Evolutionary conservation across 1,284 basidiomycete genomes (phyloP).

Genomic region (Tilletiopsis washingtonensis): DNA sequence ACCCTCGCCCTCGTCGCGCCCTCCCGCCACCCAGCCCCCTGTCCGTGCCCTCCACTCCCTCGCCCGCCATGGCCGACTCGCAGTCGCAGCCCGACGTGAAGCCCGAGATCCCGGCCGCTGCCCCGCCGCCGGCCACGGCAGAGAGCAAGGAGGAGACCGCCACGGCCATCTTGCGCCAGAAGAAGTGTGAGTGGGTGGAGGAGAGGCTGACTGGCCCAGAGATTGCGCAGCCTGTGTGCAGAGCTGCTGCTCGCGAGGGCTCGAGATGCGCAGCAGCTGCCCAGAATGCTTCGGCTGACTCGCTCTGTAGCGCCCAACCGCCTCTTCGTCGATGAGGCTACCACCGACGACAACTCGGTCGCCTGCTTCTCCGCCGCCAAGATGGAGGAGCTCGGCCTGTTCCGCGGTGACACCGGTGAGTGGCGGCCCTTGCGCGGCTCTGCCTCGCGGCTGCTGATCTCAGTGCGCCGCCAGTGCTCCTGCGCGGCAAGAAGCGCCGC

Average conservation of each 20-base stretch:
- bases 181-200: slow-evolving; percentile 37
- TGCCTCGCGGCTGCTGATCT: not conserved
- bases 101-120: no score
- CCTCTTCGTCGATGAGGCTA: slow-evolving; percentile 47
- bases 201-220: no score
- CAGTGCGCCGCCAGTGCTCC: slow-evolving; percentile 12
- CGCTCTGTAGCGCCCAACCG: slow-evolving; percentile 31
- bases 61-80: slow-evolving; percentile 22
- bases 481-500: slow-evolving; percentile 77
- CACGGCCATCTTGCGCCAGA: slow-evolving; percentile 42
- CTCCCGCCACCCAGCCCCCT: no score
- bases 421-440: not conserved
- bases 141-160: slow-evolving; percentile 42
- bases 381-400: slow-evolving; percentile 89
- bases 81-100: no score
- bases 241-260: not conserved
- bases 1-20: no score
- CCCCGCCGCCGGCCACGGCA: slow-evolving; percentile 8
- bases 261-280: no score
- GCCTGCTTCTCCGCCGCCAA: slow-evolving; percentile 90
- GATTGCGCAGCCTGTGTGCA: not conserved
- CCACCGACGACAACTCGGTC: slow-evolving; percentile 56
- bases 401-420: slow-evolving; percentile 70
- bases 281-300: no score
- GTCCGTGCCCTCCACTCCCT: no score